Evolutionary conservation across 1,284 basidiomycete genomes (phyloP).

Genomic region (Ustilago hordei): DNA sequence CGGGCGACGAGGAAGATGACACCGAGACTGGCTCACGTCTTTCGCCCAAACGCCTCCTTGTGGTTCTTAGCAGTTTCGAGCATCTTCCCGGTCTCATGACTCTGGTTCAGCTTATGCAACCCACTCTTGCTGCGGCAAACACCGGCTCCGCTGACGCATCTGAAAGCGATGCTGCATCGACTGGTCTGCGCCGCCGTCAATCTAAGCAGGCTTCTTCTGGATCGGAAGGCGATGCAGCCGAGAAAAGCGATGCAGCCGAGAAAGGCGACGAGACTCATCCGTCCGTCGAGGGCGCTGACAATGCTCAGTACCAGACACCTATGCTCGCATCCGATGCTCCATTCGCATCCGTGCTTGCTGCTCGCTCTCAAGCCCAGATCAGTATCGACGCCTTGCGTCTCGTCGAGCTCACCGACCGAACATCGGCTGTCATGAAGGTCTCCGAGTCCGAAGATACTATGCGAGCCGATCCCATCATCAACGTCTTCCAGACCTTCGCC

Average conservation of each 20-base stretch:
- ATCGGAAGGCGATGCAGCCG: constrained; percentile 29
- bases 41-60: constrained; percentile 75
- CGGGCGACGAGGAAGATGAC: constrained; percentile 40
- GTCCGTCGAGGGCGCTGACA: constrained; percentile 38
- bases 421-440: constrained; percentile 85
- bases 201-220: constrained; percentile 22
- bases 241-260: constrained; percentile 21
- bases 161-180: constrained; percentile 4
- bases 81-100: constrained; percentile 77
- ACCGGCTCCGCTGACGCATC: constrained; percentile 2
- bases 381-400: constrained; percentile 60
- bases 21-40: constrained; percentile 23
- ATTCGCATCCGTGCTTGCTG: constrained; percentile 21
- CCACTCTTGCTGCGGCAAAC: constrained; percentile 51
- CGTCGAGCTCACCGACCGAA: constrained; percentile 82
- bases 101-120: constrained; percentile 72
- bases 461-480: constrained; percentile 81
- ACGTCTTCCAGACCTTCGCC: constrained; percentile 84
- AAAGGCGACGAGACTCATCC: constrained; percentile 29
- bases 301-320: constrained; percentile 35
- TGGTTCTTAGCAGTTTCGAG: constrained; percentile 91
- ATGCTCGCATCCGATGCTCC: constrained; percentile 47
- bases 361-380: constrained; percentile 42
- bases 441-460: constrained; percentile 78
- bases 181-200: constrained; percentile 32